Percentiles rank a stretch among this genome's conserved stretches.
phyloP scores from a whole-genome alignment of 108 stramenopile genomes.

The Cylindrotheca closterium region DNA sequence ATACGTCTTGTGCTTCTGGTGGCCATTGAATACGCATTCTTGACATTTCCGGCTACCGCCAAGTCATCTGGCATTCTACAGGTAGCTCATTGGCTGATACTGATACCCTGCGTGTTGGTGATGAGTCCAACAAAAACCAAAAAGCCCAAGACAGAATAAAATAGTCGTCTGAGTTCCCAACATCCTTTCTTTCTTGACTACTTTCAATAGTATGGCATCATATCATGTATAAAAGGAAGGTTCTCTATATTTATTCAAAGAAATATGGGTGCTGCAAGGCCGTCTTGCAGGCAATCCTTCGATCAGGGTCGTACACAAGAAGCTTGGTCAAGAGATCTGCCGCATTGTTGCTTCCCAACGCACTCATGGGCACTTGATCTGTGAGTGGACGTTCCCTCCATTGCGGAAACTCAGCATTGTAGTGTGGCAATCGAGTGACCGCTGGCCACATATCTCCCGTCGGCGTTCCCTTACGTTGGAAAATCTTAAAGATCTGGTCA shows the following conservation, averaged over 20 bases:
- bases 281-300: constrained; percentile 80
- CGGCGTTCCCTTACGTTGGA: constrained; percentile 91
- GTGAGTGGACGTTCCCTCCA: constrained; percentile 84
- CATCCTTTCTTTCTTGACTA: no score
- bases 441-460: constrained; percentile 87
- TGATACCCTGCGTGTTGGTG: constrained; percentile 31
- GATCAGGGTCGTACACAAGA: constrained; percentile 86
- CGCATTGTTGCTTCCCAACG: constrained; percentile 62
- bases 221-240: no score
- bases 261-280: constrained; percentile 86
- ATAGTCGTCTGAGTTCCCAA: neutral
- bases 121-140: neutral
- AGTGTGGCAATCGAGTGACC: constrained; percentile 86
- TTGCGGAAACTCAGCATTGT: constrained; percentile 87
- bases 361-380: constrained; percentile 73
- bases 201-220: no score
- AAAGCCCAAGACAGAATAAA: neutral
- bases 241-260: constrained; percentile 23
- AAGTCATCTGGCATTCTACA: constrained; percentile 82
- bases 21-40: constrained; percentile 83
- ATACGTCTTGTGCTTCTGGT: constrained; percentile 37
- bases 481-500: constrained; percentile 90
- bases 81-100: constrained; percentile 56
- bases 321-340: constrained; percentile 77
- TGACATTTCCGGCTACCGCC: constrained; percentile 90